Percentiles rank a stretch among this genome's conserved stretches.
Evolutionary conservation across 306 rosid species (phyloP).

Genomic region (Trifolium fragiferum): DNA sequence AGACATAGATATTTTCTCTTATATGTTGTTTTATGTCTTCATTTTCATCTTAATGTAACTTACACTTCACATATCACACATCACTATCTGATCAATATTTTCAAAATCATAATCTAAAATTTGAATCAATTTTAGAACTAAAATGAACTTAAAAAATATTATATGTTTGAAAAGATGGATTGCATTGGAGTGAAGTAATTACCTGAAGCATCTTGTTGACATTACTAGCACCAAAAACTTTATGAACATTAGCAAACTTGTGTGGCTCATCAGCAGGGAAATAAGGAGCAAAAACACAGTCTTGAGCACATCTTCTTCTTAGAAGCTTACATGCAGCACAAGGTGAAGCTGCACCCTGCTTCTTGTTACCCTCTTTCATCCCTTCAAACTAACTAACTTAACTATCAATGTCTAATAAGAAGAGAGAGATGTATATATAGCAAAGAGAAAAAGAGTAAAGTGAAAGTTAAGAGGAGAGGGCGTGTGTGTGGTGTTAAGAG

Average conservation of each 20-base stretch:
- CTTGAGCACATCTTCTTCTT: constrained; percentile 70
- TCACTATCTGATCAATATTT: too few species aligned
- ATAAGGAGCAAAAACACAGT: constrained; percentile 86
- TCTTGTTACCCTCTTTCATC: constrained; percentile 54
- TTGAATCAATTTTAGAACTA: too few species aligned
- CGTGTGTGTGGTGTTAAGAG: not conserved
- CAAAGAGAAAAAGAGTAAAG: not conserved
- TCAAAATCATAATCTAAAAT: too few species aligned
- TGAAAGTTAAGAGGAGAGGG: not conserved
- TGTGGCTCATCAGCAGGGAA: constrained; percentile 83
- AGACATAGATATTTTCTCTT: too few species aligned
- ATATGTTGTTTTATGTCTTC: too few species aligned
- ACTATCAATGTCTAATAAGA: constrained; percentile 25
- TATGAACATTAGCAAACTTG: constrained; percentile 82
- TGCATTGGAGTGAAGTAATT: not conserved
- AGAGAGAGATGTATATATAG: not conserved
- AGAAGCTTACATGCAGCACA: constrained; percentile 92
- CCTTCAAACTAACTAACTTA: constrained; percentile 13
- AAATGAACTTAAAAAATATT: too few species aligned
- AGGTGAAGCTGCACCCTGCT: constrained; percentile 72
- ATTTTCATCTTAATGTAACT: too few species aligned
- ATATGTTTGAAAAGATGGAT: too few species aligned
- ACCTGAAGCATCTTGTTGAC: constrained; percentile 94
- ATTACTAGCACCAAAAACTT: constrained; percentile 88
- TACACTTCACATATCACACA: too few species aligned